These are phyloP conservation scores for Cochliopodium minus DNA, from an alignment of 208 protist genomes.

Conservation along the genomic window DNA sequence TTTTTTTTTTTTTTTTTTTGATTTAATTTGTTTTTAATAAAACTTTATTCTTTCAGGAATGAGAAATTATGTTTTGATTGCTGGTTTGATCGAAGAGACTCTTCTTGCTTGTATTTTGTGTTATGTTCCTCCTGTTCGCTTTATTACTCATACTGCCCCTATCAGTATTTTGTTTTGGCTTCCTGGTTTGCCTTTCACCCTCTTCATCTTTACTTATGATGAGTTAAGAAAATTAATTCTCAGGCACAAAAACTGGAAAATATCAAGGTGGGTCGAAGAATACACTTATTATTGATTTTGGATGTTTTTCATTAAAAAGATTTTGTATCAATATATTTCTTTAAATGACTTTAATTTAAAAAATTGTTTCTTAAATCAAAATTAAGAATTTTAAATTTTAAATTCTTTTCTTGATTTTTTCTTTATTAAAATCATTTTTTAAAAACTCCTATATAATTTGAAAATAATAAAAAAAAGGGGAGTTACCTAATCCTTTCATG, in stretches of 20 bases:
- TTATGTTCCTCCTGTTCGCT: conserved; percentile 11
- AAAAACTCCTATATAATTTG: too few species aligned
- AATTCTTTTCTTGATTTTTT: too few species aligned
- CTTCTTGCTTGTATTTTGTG: conserved; percentile 7
- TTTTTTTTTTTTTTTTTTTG: background rate
- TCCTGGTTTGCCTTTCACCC: conserved; percentile 13
- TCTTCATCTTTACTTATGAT: conserved; percentile 34
- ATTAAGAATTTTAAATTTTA: too few species aligned
- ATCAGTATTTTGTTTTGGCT: conserved; percentile 10
- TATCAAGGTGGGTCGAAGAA: conserved; percentile 9
- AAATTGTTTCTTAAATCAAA: too few species aligned
- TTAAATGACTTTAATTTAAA: too few species aligned
- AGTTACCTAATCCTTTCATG: too few species aligned
- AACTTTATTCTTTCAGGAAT: background rate
- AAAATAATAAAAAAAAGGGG: too few species aligned
- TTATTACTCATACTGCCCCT: background rate
- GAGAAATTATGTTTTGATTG: background rate
- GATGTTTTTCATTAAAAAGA: too few species aligned
- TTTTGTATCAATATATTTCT: too few species aligned
- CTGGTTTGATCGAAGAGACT: background rate
- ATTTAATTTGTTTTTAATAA: background rate
- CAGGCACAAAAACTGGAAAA: conserved; percentile 10
- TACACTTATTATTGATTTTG: conserved; percentile 14
- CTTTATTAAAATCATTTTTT: too few species aligned
- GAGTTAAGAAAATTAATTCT: conserved; percentile 27